Percentiles rank a stretch among this genome's conserved stretches.
Conservation (phyloP, 2,329 filamentous ascomycete species). For the Aspergillus viridinutans region DNA sequence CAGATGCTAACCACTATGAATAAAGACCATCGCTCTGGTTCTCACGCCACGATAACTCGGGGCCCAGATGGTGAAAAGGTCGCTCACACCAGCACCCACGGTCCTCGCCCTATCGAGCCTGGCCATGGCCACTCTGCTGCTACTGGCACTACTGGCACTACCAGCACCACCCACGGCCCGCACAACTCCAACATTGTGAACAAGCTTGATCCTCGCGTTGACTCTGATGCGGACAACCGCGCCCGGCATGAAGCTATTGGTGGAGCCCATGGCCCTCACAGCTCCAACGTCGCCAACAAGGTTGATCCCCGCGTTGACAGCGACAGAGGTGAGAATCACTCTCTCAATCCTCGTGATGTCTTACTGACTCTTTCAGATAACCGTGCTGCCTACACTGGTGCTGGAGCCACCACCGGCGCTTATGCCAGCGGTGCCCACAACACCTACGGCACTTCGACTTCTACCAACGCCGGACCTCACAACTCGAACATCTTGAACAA, state of each 20-base stretch:
- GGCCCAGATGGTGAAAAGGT: background rate
- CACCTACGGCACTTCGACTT: background rate
- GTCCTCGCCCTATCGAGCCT: background rate
- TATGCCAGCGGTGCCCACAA: constrained; percentile 13
- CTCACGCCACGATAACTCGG: background rate
- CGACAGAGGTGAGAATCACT: constrained; percentile 4
- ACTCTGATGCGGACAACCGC: constrained; percentile 13
- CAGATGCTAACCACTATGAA: background rate
- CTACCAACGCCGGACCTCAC: constrained; percentile 13
- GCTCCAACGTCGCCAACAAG: constrained; percentile 46
- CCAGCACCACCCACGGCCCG: constrained; percentile 7
- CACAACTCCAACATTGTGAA: constrained; percentile 28
- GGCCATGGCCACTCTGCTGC: constrained; percentile 1
- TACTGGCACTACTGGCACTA: background rate
- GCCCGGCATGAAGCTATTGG: constrained; percentile 10
- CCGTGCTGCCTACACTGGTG: background rate
- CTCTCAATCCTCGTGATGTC: background rate
- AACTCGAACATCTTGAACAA: constrained; percentile 30
- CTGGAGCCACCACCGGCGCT: background rate
- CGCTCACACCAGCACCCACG: background rate
- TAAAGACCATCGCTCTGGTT: constrained; percentile 4
- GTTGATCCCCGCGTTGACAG: constrained; percentile 44
- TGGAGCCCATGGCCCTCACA: constrained; percentile 38
- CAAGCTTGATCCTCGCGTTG: constrained; percentile 15
- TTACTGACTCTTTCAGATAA: constrained; percentile 3